Evolutionary conservation across 805 yeast species (phyloP), one percentile per base, ranked within the genome.

Genomic region (Teunomyces stri): DNA sequence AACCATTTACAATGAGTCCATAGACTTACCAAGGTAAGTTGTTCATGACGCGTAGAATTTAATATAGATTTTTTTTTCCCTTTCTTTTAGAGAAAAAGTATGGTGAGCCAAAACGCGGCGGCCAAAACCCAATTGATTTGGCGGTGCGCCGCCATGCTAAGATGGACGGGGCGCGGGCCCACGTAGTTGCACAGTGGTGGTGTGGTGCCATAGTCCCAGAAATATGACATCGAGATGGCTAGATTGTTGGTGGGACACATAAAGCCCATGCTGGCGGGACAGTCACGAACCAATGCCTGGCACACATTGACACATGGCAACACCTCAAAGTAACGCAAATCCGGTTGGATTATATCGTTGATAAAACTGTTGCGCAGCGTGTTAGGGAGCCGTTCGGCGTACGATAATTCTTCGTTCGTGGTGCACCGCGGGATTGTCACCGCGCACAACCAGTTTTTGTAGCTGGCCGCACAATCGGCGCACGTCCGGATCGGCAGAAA

Each of bases 351-450:
- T 2, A 63, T 52, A 4, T 69, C 66, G 53, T 82, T 78, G 34
- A 92, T 74, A 51, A 77, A 79, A 4, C 68, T 66, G 55, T 79
- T 87, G 51, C 99, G 75, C 9, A 87, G 83, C 4, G 70, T 62
- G 12, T 74, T 74, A 4, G 69, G 69, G 3, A 67, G 63, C 29
- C 95, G 71, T 22, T 55, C 48, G 16, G 65, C 62, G 60, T 77
- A 83, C 5, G 78, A 79, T 0, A 74, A 55, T 6, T 67, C 50
- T 5, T 77, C 60, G 11, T 61, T 52, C 11, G 85, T 82, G 1
- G 88, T 74, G 57, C 99, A 92, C 27, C 97, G 72, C 0, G 98
- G 98, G 5, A 92, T 87, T 0, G 89, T 74, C 3, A 89, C 89
- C 0, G 95, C 76, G 66, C 99, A 92, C 15, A 94, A 74, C 99